Evolutionary conservation across 768 basidiomycete species (phyloP).

Genomic region (Boletus edulis): DNA sequence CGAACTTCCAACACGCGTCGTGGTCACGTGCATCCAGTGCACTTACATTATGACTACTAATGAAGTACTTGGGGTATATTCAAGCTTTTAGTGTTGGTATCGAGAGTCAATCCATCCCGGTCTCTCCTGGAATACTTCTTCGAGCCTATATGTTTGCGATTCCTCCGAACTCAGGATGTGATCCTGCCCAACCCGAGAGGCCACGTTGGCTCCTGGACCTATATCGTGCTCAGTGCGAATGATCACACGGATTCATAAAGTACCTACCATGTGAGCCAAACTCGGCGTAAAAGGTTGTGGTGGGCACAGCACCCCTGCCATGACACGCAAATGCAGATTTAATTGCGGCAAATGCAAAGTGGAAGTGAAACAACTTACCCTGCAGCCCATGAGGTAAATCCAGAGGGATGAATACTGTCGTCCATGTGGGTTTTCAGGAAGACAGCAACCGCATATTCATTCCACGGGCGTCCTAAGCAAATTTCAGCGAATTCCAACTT

Average conservation of each 20-base stretch:
- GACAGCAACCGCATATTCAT: slow-evolving; percentile 52
- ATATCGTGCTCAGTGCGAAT: neutral
- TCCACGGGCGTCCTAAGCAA: slow-evolving; percentile 53
- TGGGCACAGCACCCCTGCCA: slow-evolving; percentile 46
- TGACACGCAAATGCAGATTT: slow-evolving; percentile 9
- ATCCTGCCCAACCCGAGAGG: slow-evolving; percentile 42
- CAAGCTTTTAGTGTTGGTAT: slow-evolving; percentile 28
- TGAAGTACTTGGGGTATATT: too few relatives aligned
- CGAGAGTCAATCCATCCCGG: slow-evolving; percentile 57
- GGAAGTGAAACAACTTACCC: slow-evolving; percentile 6
- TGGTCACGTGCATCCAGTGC: slow-evolving; percentile 26
- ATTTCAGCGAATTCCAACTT: neutral
- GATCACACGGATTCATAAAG: neutral
- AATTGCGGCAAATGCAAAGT: neutral
- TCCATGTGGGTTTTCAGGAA: slow-evolving; percentile 60
- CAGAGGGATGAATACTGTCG: slow-evolving; percentile 46
- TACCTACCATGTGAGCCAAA: slow-evolving; percentile 48
- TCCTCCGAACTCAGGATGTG: slow-evolving; percentile 40
- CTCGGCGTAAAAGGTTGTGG: slow-evolving; percentile 60
- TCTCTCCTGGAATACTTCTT: slow-evolving; percentile 48
- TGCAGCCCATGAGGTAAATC: slow-evolving; percentile 47
- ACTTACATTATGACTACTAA: neutral
- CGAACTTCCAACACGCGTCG: slow-evolving; percentile 22
- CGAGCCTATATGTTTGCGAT: slow-evolving; percentile 37
- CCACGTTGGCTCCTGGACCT: slow-evolving; percentile 56